phyloP scores from a whole-genome alignment of 2,329 filamentous ascomycete genomes.

The Venturia aucupariae region DNA sequence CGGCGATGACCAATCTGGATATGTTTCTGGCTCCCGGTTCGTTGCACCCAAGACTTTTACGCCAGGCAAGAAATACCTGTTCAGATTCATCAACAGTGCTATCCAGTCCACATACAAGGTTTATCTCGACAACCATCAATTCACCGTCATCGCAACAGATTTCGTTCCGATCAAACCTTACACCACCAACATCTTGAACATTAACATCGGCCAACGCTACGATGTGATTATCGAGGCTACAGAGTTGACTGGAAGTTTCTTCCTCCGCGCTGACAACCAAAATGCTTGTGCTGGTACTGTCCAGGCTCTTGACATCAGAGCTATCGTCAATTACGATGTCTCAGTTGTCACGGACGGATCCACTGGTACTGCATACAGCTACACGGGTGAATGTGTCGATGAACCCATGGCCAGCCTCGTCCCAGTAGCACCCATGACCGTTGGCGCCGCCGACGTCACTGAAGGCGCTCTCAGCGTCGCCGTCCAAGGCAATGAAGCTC shows the following conservation, averaged over 20 bases:
- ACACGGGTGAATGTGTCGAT: conserved; percentile 29
- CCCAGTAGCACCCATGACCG: conserved; percentile 24
- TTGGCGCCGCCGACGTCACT: conserved; percentile 18
- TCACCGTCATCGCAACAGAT: conserved; percentile 31
- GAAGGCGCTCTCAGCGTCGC: conserved; percentile 24
- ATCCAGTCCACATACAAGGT: conserved; percentile 36
- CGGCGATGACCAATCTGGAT: conserved; percentile 1
- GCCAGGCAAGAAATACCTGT: conserved; percentile 22
- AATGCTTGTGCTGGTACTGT: conserved; percentile 29
- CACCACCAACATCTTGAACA: conserved; percentile 27
- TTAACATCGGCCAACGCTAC: conserved; percentile 26
- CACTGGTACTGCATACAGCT: conserved; percentile 25
- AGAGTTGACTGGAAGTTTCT: conserved; percentile 22
- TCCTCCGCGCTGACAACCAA: conserved; percentile 23
- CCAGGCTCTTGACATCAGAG: conserved; percentile 25
- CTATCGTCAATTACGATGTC: conserved; percentile 30
- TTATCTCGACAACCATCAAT: conserved; percentile 32
- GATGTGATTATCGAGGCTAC: conserved; percentile 21
- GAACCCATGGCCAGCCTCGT: conserved; percentile 28
- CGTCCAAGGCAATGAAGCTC: conserved; percentile 24
- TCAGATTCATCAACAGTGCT: conserved; percentile 26
- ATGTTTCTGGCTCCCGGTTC: conserved; percentile 23
- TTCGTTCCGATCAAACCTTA: conserved; percentile 31
- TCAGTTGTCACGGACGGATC: conserved; percentile 20
- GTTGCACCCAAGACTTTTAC: conserved; percentile 20